Evolutionary conservation across 2,329 filamentous ascomycete genomes (phyloP), one percentile per base, ranked within the genome.

Genomic region (Tricladium varicosporioides): DNA sequence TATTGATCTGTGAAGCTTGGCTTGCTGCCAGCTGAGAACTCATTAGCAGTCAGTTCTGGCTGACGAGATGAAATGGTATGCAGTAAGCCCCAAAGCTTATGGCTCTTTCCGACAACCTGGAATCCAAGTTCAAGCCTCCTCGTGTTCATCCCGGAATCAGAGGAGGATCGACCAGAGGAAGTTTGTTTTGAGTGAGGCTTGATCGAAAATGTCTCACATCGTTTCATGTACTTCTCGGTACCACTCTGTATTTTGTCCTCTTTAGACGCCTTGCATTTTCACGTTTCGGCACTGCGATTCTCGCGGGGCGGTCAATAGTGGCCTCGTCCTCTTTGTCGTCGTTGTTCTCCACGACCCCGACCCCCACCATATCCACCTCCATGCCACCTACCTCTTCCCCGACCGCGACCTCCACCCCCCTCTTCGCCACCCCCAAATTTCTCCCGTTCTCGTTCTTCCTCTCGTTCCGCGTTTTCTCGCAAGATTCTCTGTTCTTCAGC

Each of bases 401-500:
- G 53, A 36, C 65, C 58, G 7, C 67, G 57, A 22, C 63, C 58
- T 9, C 58, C 59, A 49, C 75, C 72, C 7, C 73, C 70, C 16
- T 71, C 62, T 3, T 69, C 61, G 45, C 53, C 56, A 4, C 65
- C 60, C 19, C 70, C 69, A 61, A 54, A 73, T 58, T 72, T 68
- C 57, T 74, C 74, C 43, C 62, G 63, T 62, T 75, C 72, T 31
- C 65, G 61, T 72, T 76, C 82, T 71, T 70, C 73, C 69, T 81
- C 79, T 58, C 80, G 77, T 63, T 80, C 80, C 54, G 77, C 77
- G 61, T 74, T 75, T 66, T 81, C 79, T 60, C 78, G 76, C 65
- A 80, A 75, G 56, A 74, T 74, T 68, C 81, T 78, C 63, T 85
- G 83, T 70, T 87, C 81, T 66, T 85, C 83, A 52, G 84, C 81